Conservation (phyloP, 1,284 basidiomycete species). For the Psilocybe mexicana region DNA sequence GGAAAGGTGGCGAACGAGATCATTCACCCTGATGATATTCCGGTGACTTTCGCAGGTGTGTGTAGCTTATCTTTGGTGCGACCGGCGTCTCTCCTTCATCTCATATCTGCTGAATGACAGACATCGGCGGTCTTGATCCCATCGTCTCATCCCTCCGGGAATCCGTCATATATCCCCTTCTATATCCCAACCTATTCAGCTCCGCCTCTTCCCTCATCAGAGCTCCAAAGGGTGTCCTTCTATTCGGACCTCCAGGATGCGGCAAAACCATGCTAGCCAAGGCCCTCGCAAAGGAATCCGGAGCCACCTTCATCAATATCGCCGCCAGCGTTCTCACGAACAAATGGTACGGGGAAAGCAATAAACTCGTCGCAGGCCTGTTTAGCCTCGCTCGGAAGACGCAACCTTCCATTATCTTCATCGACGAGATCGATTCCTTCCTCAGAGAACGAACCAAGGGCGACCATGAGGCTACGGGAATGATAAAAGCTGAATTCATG, state of each 20-base stretch:
- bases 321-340: conserved; percentile 79
- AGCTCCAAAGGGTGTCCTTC: conserved; percentile 80
- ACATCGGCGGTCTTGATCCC: conserved; percentile 94
- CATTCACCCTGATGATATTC: conserved; percentile 85
- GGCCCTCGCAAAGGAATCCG: conserved; percentile 93
- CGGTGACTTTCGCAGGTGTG: conserved; percentile 71
- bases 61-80: background rate
- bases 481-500: conserved; percentile 99
- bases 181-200: conserved; percentile 88
- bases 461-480: conserved; percentile 97
- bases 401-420: conserved; percentile 90
- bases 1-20: conserved; percentile 82
- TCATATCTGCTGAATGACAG: conserved; percentile 36
- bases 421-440: conserved; percentile 98
- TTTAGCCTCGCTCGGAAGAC: conserved; percentile 85
- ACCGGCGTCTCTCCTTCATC: background rate
- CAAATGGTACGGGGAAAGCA: conserved; percentile 99
- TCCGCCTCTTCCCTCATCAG: conserved; percentile 70
- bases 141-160: conserved; percentile 92
- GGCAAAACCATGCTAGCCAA: conserved; percentile 96
- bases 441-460: conserved; percentile 84
- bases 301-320: conserved; percentile 96
- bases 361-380: conserved; percentile 94
- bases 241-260: conserved; percentile 91
- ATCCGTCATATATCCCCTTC: conserved; percentile 94